Evolutionary conservation across 2,329 filamentous ascomycete genomes (phyloP), one percentile per base, ranked within the genome.

Genomic region (Pseudogymnoascus sp.): DNA sequence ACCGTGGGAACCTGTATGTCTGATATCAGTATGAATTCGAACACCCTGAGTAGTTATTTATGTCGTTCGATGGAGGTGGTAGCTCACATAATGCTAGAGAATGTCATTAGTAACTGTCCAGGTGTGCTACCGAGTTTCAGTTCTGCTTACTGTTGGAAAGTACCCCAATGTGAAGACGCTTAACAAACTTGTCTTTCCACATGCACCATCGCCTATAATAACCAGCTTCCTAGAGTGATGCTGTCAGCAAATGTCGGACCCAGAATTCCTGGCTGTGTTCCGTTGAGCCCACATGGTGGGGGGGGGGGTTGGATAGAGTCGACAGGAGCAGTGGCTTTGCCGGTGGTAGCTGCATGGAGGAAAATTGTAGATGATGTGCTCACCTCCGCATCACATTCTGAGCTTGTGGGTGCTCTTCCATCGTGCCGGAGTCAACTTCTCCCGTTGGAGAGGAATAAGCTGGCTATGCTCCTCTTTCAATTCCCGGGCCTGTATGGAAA

Each of bases 91-190:
- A 76, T 82, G 81, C 82, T 84, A 69, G 37, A 65, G 16, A 65
- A 60, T 36, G 16, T 37, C 40, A 60, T 66, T 59, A 60, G 62
- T 60, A 23, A 62, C 59, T 34, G 31, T 60, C 23, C 11, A 18
- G 7, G 12, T 5, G 28, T 37, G 31, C 12, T 40, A 34, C 12
- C 34, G 10, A 21, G 28, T 36, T 25, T 31, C 50, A 21, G 16
- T 1, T 56, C 28, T 56, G 85, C 91, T 80, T 82, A 97, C 93
- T 73, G 92, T 96, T 71, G 95, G 95, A 73, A 97, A 99, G 78
- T 97, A 97, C 64, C 95, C 95, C 62, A 99, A 82, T 37, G 95
- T 99, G 78, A 99, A 99, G 70, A 99, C 95, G 75, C 93, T 97
- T 69, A 99, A 81, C 72, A 99, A 80, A 86, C 91, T 96, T 61